These are phyloP conservation scores for Ramaria sp. DNA, from an alignment of 768 basidiomycete genomes.

Conservation along the genomic window DNA sequence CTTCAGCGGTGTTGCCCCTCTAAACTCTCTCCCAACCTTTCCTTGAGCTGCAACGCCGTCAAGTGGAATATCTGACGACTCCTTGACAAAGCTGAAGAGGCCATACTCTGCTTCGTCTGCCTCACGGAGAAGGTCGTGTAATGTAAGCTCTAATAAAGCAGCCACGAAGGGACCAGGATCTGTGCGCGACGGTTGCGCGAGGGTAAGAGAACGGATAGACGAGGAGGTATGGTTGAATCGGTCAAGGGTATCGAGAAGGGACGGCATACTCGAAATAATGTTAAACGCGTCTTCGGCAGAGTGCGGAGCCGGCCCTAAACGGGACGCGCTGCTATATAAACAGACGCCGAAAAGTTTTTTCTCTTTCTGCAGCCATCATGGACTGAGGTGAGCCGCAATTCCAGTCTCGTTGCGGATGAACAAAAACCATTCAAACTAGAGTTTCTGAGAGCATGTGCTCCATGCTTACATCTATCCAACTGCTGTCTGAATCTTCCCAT, in stretches of 20 bases:
- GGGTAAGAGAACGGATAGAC: slow-evolving; percentile 38
- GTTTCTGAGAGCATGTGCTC: slow-evolving; percentile 72
- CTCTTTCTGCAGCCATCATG: not conserved
- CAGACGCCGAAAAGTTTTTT: not conserved
- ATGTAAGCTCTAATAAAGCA: slow-evolving; percentile 49
- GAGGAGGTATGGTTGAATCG: slow-evolving; percentile 43
- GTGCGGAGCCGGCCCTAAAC: slow-evolving; percentile 2
- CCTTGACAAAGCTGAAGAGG: slow-evolving; percentile 52
- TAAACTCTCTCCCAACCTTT: slow-evolving; percentile 50
- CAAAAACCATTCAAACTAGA: slow-evolving; percentile 76
- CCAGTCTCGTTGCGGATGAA: slow-evolving; percentile 34
- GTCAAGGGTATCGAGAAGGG: slow-evolving; percentile 59
- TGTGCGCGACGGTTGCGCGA: slow-evolving; percentile 16
- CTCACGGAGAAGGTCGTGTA: slow-evolving; percentile 74
- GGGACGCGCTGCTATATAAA: not conserved
- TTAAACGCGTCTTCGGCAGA: not conserved
- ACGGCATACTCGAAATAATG: slow-evolving; percentile 28
- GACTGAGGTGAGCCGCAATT: not conserved
- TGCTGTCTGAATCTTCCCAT: slow-evolving; percentile 45
- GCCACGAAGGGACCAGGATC: slow-evolving; percentile 39
- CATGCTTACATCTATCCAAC: slow-evolving; percentile 57
- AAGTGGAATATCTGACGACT: slow-evolving; percentile 16
- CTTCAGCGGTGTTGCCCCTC: slow-evolving; percentile 60
- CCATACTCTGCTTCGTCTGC: slow-evolving; percentile 69
- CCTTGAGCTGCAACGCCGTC: slow-evolving; percentile 19